These are phyloP conservation scores for Colletotrichum tabaci DNA, from an alignment of 2,329 filamentous ascomycete genomes.

Conservation along the genomic window DNA sequence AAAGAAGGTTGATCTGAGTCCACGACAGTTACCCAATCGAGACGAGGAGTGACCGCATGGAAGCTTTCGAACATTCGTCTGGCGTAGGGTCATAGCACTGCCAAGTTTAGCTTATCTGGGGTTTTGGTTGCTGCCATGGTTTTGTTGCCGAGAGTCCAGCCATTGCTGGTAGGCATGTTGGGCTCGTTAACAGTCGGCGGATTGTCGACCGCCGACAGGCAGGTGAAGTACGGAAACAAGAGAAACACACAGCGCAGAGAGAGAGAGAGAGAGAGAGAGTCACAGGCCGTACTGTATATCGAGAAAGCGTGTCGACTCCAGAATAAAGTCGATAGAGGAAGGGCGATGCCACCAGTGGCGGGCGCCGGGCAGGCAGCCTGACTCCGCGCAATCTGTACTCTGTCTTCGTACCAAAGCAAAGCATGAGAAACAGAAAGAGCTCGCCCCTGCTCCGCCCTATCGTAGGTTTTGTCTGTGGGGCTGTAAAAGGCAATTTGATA, in stretches of 20 bases:
- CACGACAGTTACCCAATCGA: slow-evolving; percentile 30
- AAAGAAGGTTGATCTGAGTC: slow-evolving; percentile 13
- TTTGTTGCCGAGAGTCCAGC: not conserved
- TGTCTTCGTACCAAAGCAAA: not conserved
- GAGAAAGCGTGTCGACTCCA: not conserved
- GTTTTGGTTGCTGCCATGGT: slow-evolving; percentile 1
- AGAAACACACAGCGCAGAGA: too few species aligned
- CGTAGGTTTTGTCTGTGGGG: slow-evolving; percentile 41
- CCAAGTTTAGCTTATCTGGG: slow-evolving; percentile 38
- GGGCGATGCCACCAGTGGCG: not conserved
- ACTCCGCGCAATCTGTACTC: not conserved
- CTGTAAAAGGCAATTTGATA: slow-evolving; percentile 39
- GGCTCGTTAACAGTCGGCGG: not conserved
- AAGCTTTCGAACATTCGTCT: slow-evolving; percentile 41
- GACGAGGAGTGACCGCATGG: slow-evolving; percentile 33
- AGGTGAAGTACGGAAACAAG: not conserved
- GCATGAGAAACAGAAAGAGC: slow-evolving; percentile 30
- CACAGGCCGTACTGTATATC: too few species aligned
- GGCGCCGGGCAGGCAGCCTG: not conserved
- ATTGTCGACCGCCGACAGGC: too few species aligned
- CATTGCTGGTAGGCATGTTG: slow-evolving; percentile 17
- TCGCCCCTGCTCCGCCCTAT: slow-evolving; percentile 38
- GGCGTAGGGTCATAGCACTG: slow-evolving; percentile 32
- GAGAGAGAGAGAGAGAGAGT: not conserved
- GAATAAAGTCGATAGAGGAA: not conserved